Evolutionary conservation across 371 early-diverging fungal genomes (phyloP).

Genomic region (Mortierella sp.): DNA sequence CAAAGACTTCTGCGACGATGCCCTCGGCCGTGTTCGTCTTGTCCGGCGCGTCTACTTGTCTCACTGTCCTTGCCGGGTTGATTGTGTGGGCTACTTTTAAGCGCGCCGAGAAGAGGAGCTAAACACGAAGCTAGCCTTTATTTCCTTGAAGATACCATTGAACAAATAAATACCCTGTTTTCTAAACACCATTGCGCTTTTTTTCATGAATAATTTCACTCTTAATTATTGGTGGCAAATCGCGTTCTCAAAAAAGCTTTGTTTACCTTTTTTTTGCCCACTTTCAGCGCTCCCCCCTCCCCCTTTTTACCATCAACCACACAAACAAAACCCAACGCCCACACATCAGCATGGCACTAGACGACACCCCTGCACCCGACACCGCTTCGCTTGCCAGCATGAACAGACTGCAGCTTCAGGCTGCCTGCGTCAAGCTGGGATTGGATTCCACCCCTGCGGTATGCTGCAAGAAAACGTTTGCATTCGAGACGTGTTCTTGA

Average conservation of each 20-base stretch:
- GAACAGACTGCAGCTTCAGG: slow-evolving; percentile 45
- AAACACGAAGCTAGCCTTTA: neutral
- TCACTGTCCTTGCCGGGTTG: slow-evolving; percentile 4
- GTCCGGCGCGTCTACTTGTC: slow-evolving; percentile 9
- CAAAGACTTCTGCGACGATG: slow-evolving; percentile 29
- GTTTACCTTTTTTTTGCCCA: neutral
- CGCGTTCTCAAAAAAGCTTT: slow-evolving; percentile 16
- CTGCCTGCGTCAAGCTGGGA: slow-evolving; percentile 49
- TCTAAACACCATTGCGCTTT: neutral
- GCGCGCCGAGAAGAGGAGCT: slow-evolving; percentile 10
- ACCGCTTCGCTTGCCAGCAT: slow-evolving; percentile 14
- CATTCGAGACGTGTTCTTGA: neutral
- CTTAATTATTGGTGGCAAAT: slow-evolving; percentile 30
- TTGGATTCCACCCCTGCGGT: slow-evolving; percentile 45
- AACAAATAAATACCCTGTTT: neutral
- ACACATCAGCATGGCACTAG: slow-evolving; percentile 23
- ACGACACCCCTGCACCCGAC: slow-evolving; percentile 7
- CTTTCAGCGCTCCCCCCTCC: neutral
- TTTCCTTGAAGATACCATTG: neutral
- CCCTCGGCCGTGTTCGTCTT: slow-evolving; percentile 37
- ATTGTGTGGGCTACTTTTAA: slow-evolving; percentile 18
- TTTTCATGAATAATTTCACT: no score
- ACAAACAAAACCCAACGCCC: neutral
- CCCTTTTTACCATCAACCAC: neutral
- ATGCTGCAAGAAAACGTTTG: neutral